Base-by-base conservation (phyloP, 371 early-diverging fungal genomes). In the Syncephalastrum sp. region DNA sequence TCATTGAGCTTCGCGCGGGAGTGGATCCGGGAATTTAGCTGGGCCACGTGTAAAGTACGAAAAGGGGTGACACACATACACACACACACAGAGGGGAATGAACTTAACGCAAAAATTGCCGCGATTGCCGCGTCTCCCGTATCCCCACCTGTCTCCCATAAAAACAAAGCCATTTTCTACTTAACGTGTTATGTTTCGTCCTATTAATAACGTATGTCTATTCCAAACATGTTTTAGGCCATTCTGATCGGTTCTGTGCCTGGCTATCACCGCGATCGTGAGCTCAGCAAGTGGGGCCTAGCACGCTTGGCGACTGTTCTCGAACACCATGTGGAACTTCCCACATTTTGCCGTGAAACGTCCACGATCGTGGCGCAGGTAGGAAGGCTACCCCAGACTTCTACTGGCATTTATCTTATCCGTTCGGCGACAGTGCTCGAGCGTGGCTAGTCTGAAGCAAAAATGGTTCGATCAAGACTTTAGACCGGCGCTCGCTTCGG, bases 221-320 rank as follows among this genome's bases (percentile, higher is more conserved):
- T 12, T 56, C n/a, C n/a, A 8, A 48, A 19, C 14, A 25, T 6
- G 17, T 2, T 51, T 12, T 15, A 63, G 62, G 69, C 61, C 4
- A 57, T 69, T 12, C 19, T 69, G 13, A 54, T 69, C 24, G 69
- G 61, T 3, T 69, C 69, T 4, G 54, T 59, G 0, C 69, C 69
- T 13, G 69, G 69, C 4, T 65, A 65, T 29, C 69, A 69, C 47
- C 54, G 51, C 46, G 62, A 42, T 16, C 33, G 10, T 3, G 29
- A 54, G 8, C 55, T 74, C 55, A 53, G 70, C 23, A 63, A 70
- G 46, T 86, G 84, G 82, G 88, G 88, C 0, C 75, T 84, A 33
- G 42, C 73, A 42, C 47, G 72, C 24, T 42, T 85, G 12, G 69
- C 74, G 15, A 13, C 60, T 3, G 65, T 72, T 14, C 63, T 86